Percentiles rank a stretch among this genome's conserved stretches.
These are phyloP conservation scores for Xenoacremonium recifei DNA, from an alignment of 2,329 filamentous ascomycete genomes.

Conservation along the genomic window DNA sequence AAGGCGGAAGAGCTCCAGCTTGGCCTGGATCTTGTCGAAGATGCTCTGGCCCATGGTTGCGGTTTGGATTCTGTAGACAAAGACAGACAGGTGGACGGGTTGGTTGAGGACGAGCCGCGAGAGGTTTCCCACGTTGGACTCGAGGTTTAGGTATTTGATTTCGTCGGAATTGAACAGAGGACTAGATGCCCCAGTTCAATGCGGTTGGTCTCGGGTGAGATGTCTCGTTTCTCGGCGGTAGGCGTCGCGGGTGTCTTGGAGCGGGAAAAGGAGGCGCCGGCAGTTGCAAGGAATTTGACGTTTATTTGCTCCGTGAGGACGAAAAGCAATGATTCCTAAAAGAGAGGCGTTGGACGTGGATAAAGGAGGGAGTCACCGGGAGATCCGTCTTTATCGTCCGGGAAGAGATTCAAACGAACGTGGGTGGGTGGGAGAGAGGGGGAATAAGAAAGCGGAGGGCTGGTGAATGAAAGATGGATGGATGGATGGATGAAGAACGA, in stretches of 20 bases:
- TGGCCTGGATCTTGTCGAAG: constrained; percentile 60
- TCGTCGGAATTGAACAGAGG: too few relatives aligned
- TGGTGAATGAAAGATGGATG: constrained; percentile 12
- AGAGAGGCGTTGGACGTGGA: too few relatives aligned
- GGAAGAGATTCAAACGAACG: constrained; percentile 25
- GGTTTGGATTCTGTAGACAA: too few relatives aligned
- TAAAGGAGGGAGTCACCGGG: constrained; percentile 25
- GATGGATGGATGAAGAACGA: constrained; percentile 12
- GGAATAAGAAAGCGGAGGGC: constrained; percentile 21
- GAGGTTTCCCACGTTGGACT: too few relatives aligned
- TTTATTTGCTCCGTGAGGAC: too few relatives aligned
- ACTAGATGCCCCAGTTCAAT: too few relatives aligned
- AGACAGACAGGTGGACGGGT: too few relatives aligned
- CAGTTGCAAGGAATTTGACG: neutral
- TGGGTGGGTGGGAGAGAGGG: constrained; percentile 22
- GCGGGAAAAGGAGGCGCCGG: constrained; percentile 3
- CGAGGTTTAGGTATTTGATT: too few relatives aligned
- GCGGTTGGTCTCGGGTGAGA: constrained; percentile 12
- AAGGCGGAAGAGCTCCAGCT: constrained; percentile 88
- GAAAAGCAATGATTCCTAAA: too few relatives aligned
- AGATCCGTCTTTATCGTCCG: constrained; percentile 24
- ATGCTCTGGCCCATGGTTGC: constrained; percentile 49
- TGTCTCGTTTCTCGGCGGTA: constrained; percentile 9
- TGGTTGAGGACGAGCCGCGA: constrained; percentile 14
- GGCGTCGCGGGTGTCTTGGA: constrained; percentile 1